Evolutionary conservation across 1,284 basidiomycete species (phyloP), one percentile per base, ranked within the genome.

Genomic region (Hemileia vastatrix): DNA sequence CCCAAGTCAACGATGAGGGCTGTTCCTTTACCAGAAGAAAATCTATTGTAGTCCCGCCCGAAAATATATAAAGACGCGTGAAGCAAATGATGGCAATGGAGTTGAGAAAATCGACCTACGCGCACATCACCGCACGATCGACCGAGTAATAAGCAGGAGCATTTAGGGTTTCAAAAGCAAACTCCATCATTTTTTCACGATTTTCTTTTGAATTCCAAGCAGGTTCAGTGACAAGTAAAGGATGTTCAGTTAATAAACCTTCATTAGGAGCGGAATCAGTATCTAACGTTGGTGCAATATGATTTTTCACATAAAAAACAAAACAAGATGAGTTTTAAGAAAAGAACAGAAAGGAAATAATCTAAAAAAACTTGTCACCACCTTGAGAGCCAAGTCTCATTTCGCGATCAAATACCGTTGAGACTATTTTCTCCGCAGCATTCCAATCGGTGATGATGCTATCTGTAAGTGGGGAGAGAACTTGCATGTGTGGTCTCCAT

Each of bases 71-170:
- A 24, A 24, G 23, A 24, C 9, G 24, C 13, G 32, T 23, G 6
- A 18, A 11, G 24, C 5, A 44, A 24, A 44, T 31, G 24, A 24
- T 31, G 40, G 19, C 19, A 52, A 43, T 55, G 15, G 36, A 57
- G n/a, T 64, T 44, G 50, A 33, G 49, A 33, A 23, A 58, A 44
- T 51, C 4, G 8, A 80, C 87, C 72, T 77, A 93, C 86, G 92
- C 88, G 76, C 90, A 94, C 57, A 98, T 79, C 13, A 98, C 94
- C n/a, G 89, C 87, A 23, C 88, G 87, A 74, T 97, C 96, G 33
- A 94, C 92, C 56, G 96, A 88, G 76, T 98, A 99, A 78, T 95
- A 92, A 0, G 94, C 95, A 1, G 95, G 95, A 6, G 87, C 88
- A 56, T 89, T 80, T 71, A 96, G 92, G 66, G 93, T 87, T 77